These are phyloP conservation scores for Populus simonii DNA, from an alignment of 345 rosid species.

Conservation along the genomic window DNA sequence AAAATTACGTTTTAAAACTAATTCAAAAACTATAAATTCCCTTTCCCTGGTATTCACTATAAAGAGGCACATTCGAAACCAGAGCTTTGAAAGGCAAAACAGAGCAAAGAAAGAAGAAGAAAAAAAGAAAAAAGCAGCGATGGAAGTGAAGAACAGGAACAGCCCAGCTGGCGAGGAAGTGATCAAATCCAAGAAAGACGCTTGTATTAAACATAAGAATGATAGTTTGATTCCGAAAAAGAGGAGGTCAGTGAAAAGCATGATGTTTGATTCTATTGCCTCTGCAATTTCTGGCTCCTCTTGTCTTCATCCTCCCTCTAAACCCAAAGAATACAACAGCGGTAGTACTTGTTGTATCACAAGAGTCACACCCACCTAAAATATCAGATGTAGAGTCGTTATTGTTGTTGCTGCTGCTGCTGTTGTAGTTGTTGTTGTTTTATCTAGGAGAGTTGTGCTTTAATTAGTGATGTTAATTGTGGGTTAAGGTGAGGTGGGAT, in stretches of 20 bases:
- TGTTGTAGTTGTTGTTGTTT: background rate
- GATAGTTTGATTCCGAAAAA: background rate
- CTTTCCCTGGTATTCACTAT: background rate
- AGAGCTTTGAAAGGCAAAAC: background rate
- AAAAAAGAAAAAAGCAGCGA: background rate
- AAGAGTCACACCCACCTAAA: background rate
- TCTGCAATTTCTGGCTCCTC: background rate
- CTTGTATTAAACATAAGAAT: background rate
- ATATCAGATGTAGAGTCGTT: background rate
- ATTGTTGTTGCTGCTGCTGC: background rate
- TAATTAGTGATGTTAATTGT: background rate
- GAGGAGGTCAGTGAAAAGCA: slow-evolving; percentile 3
- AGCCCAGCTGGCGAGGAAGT: background rate
- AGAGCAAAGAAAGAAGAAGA: background rate
- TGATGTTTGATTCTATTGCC: background rate
- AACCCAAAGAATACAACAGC: background rate
- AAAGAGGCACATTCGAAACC: background rate
- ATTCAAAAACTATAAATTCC: background rate
- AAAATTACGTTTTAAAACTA: too few species aligned
- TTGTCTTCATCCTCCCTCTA: background rate
- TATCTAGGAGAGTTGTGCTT: background rate
- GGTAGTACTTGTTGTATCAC: background rate
- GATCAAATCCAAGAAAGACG: background rate
- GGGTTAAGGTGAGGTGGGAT: background rate
- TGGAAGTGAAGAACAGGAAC: slow-evolving; percentile 1